Evolutionary conservation across 2,329 filamentous ascomycete genomes (phyloP).

Genomic region (Pyrenochaeta sp.): DNA sequence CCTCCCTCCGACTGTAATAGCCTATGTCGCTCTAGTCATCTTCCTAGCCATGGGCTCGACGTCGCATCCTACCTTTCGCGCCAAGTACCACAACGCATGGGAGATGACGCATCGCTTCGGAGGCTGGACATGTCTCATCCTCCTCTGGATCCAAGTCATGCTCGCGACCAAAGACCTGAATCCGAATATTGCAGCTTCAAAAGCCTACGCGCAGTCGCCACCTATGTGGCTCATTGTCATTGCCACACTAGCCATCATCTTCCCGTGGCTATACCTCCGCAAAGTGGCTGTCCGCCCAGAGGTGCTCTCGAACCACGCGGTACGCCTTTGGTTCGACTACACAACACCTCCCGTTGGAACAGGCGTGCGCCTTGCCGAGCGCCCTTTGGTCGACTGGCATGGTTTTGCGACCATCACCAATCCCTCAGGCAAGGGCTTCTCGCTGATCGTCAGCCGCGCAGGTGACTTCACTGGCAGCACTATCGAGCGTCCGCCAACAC

Average conservation of each 20-base stretch:
- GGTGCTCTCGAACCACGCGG: conserved; percentile 75
- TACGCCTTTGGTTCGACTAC: conserved; percentile 67
- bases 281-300: conserved; percentile 73
- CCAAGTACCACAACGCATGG: conserved; percentile 45
- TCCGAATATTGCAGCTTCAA: conserved; percentile 18
- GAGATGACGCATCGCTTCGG: conserved; percentile 49
- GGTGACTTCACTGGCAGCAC: conserved; percentile 50
- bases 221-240: conserved; percentile 74
- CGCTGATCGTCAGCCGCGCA: conserved; percentile 48
- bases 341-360: conserved; percentile 44
- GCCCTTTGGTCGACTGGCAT: conserved; percentile 47
- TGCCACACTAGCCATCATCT: conserved; percentile 72
- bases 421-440: conserved; percentile 38
- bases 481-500: conserved; percentile 41
- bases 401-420: conserved; percentile 53
- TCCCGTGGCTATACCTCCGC: conserved; percentile 78
- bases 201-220: conserved; percentile 35
- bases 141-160: conserved; percentile 46
- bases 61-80: conserved; percentile 43
- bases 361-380: conserved; percentile 40
- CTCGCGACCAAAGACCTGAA: conserved; percentile 37
- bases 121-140: conserved; percentile 47
- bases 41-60: conserved; percentile 41
- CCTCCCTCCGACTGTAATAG: conserved; percentile 34
- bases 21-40: conserved; percentile 40